Base-by-base conservation (phyloP, 2,329 filamentous ascomycete genomes). In the Phaeoacremonium minimum region DNA sequence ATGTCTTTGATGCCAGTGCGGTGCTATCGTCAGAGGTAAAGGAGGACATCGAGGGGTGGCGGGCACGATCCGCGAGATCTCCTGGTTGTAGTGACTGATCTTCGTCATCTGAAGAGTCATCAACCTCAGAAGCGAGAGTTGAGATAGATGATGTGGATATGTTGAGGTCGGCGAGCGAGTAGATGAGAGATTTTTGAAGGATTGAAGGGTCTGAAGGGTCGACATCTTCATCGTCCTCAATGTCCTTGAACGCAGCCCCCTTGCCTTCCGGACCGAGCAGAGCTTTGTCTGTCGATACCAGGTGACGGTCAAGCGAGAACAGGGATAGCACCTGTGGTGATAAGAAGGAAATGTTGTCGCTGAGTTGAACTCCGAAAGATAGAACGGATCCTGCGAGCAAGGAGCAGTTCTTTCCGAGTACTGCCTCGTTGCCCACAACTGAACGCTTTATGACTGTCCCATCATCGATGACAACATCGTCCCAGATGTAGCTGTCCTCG, bases 401-500 rank as follows among this genome's bases (percentile, higher is more conserved):
- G 6, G 60, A 75, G 51, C 83, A 85, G 36, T 76, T 74, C 49
- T 80, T 82, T 15, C 89, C 89, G 37, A 98, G 64, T 2, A 73
- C 66, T 14, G 75, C 85, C 32, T 79, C 77, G 49, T 83, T 80
- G 5, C 86, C 93, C 36, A 98, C 67, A 29, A 98, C 79, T 2
- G 88, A 83, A 46, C 80, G 75, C 7, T 75, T 71, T 32, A 98
- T 67, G 16, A 74, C 74, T 13, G 83, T 73, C 15, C 81, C 82
- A 52, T 96, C 87, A 2, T 80, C 85, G 47, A 98, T 78, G 5
- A 75, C 75, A 1, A 80, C 80, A 49, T 89, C 77, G 49, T 96
- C 87, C 90, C 91, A 97, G 45, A 98, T 78, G 50, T 88, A 91
- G 15, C 87, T 84, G 47, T 87, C 75, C 32, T 85, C 75, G 42